Evolutionary conservation across 1,139 yeast genomes (phyloP).

Genomic region (Suhomyces wounanorum): DNA sequence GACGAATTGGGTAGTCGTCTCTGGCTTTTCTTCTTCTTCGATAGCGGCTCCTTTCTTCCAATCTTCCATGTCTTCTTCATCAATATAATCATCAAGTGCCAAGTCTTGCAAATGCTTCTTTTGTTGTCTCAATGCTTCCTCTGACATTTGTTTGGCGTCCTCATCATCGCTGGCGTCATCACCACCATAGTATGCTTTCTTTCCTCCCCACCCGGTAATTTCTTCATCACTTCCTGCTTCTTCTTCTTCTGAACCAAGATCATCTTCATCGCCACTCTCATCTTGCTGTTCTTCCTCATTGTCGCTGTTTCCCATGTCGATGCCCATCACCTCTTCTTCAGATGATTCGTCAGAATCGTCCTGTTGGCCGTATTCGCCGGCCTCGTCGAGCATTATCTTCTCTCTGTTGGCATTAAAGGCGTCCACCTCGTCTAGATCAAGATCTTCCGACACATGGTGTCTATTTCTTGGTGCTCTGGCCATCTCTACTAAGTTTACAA

Average conservation of each 20-base stretch:
- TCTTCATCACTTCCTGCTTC: slow-evolving; percentile 56
- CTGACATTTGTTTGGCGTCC: slow-evolving; percentile 75
- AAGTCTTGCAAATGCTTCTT: slow-evolving; percentile 80
- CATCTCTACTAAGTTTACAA: slow-evolving; percentile 2
- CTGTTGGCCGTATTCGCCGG: slow-evolving; percentile 45
- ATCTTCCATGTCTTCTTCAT: slow-evolving; percentile 76
- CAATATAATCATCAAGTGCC: slow-evolving; percentile 79
- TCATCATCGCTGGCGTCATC: slow-evolving; percentile 79
- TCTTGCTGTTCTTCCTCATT: slow-evolving; percentile 36
- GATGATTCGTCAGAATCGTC: slow-evolving; percentile 39
- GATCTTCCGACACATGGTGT: slow-evolving; percentile 22
- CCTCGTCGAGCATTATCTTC: slow-evolving; percentile 58
- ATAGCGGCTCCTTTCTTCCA: slow-evolving; percentile 53
- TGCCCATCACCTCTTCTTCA: slow-evolving; percentile 52
- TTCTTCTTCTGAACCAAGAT: slow-evolving; percentile 47
- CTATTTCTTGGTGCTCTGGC: slow-evolving; percentile 10
- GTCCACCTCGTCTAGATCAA: slow-evolving; percentile 67
- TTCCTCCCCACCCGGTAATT: slow-evolving; percentile 76
- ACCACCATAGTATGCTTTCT: slow-evolving; percentile 76
- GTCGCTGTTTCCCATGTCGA: slow-evolving; percentile 31
- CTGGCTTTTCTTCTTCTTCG: slow-evolving; percentile 32
- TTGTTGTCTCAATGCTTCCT: slow-evolving; percentile 87
- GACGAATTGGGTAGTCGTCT: slow-evolving; percentile 19
- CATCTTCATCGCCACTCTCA: slow-evolving; percentile 39
- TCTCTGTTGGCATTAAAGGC: slow-evolving; percentile 68